These are phyloP conservation scores for Pythium pectinolyticum DNA, from an alignment of 352 stramenopile species.

Conservation along the genomic window DNA sequence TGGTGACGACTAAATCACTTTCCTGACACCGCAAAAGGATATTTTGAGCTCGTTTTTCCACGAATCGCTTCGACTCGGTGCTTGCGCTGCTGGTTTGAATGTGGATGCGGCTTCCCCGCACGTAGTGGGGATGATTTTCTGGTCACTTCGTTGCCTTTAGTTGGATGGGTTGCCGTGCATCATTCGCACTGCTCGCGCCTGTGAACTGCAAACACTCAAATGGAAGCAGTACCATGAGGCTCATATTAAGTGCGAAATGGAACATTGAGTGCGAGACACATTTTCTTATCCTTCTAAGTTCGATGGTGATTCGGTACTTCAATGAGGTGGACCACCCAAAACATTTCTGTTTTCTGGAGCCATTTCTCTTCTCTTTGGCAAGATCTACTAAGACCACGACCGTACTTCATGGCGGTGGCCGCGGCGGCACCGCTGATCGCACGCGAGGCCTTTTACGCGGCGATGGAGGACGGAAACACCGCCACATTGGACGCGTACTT, in stretches of 20 bases:
- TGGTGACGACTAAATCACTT: not conserved
- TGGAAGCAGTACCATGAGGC: not conserved
- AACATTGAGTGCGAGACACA: not conserved
- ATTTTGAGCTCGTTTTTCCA: not conserved
- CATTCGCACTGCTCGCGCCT: conserved; percentile 1
- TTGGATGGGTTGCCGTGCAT: not conserved
- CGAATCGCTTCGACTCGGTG: not conserved
- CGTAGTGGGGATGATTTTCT: not conserved
- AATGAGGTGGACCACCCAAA: too few species aligned
- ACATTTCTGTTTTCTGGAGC: too few species aligned
- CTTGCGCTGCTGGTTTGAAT: not conserved
- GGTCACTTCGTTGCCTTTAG: not conserved
- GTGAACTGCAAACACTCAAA: not conserved
- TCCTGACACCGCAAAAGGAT: not conserved
- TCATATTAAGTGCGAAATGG: not conserved
- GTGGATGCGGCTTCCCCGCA: not conserved
- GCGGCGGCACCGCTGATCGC: not conserved
- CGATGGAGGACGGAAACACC: too few species aligned
- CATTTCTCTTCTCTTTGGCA: too few species aligned
- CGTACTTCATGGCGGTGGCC: too few species aligned
- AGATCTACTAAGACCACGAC: too few species aligned
- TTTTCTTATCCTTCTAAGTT: not conserved
- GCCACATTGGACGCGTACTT: too few species aligned
- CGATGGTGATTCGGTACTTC: too few species aligned
- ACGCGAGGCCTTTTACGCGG: not conserved